Evolutionary conservation across 108 stramenopile species (phyloP), one percentile per base, ranked within the genome.

Genomic region (Skeletonema grethae): DNA sequence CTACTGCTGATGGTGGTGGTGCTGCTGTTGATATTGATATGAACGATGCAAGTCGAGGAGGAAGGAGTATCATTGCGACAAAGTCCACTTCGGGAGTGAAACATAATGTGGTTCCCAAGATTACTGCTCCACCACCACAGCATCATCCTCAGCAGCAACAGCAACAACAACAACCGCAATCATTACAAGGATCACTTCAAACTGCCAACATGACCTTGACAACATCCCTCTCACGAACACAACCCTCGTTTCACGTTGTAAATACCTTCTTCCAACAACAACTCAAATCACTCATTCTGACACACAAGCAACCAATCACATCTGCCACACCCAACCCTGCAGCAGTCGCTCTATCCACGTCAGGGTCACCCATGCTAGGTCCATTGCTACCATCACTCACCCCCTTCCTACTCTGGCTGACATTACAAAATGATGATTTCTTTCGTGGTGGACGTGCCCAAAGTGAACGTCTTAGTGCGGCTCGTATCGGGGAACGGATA

Each of bases 401-500:
- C 10, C 92, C 87, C 57, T 96, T 97, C 67, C 67, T 95, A 0
- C 70, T 96, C 63, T 97, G 96, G 96, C 70, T 96, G 11, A 88
- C 89, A 32, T 63, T 95, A 65, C 96, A 98, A 78, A 88, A 83
- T 16, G 93, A 96, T 61, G 61, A 43, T 25, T 97, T 86, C 76
- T 97, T 86, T 69, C 82, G 92, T 45, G 93, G 92, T 10, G 91
- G 94, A 29, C 53, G 96, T 41, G 87, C 87, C 12, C 81, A 83
- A 38, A 93, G 91, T 70, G 93, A 96, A 67, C 74, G 96, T 62
- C 79, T 95, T 57, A 91, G 90, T 53, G 96, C 96, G 5, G 93
- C 93, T 15, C 85, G 93, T 38, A 96, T 96, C 77, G 96, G 96
- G n/a, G 94, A 95, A 80, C 83, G 88, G 81, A 89, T 90, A 83